Conservation (phyloP, 2,329 filamentous ascomycete species). For the Camptophora hylomeconis region DNA sequence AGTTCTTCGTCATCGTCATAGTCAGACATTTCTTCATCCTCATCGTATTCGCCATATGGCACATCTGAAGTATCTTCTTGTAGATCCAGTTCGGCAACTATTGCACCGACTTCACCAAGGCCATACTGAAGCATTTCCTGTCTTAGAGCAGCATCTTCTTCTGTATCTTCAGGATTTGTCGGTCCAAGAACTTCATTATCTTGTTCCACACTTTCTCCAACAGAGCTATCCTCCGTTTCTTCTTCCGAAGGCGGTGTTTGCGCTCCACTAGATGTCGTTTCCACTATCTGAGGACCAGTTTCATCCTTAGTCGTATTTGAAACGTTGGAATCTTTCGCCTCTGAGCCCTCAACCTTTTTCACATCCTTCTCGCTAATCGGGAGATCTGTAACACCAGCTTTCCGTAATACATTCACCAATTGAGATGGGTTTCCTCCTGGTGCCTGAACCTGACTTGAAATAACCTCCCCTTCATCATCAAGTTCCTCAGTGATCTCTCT, state of each 20-base stretch:
- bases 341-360: constrained; percentile 5
- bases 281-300: neutral
- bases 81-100: constrained; percentile 82
- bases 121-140: constrained; percentile 86
- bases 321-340: neutral
- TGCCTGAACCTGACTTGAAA: constrained; percentile 53
- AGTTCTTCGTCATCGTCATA: constrained; percentile 37
- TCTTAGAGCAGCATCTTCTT: constrained; percentile 67
- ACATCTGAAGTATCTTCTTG: constrained; percentile 46
- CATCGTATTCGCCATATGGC: constrained; percentile 42
- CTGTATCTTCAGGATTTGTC: constrained; percentile 46
- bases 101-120: constrained; percentile 73
- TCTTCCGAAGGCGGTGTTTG: neutral
- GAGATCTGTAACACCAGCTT: constrained; percentile 53
- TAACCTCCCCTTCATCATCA: constrained; percentile 77
- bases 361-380: constrained; percentile 19
- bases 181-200: constrained; percentile 2
- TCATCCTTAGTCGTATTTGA: too few relatives aligned
- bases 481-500: constrained; percentile 87
- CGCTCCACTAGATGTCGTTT: neutral
- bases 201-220: neutral
- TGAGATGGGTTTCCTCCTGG: constrained; percentile 56
- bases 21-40: constrained; percentile 20
- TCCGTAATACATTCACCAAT: constrained; percentile 59
- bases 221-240: neutral